phyloP scores from a whole-genome alignment of 1,284 basidiomycete genomes.

The Sanghuangporus weigelae region DNA sequence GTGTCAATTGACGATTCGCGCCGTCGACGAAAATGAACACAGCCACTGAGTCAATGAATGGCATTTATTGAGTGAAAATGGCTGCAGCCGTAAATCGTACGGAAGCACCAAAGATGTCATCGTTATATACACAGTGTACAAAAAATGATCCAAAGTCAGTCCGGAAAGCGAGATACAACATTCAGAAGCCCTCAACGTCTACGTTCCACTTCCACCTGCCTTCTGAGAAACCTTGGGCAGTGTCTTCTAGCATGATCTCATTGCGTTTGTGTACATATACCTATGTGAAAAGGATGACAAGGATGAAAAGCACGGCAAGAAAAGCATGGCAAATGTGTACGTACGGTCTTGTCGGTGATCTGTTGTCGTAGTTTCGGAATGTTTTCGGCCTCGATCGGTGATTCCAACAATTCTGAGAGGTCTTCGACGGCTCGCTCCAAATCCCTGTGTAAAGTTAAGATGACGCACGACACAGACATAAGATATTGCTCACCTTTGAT shows the following conservation, averaged over 20 bases:
- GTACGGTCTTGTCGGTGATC: constrained; percentile 90
- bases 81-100: background rate
- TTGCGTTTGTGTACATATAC: constrained; percentile 97
- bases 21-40: background rate
- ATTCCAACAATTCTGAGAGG: constrained; percentile 87
- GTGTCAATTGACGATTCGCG: background rate
- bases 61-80: background rate
- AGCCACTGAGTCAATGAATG: background rate
- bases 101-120: background rate
- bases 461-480: background rate
- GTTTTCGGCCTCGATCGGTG: constrained; percentile 80
- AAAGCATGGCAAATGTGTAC: constrained; percentile 22
- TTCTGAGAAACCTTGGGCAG: constrained; percentile 85
- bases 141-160: background rate
- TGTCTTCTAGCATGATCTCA: constrained; percentile 93
- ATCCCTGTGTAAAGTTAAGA: constrained; percentile 50
- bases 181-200: constrained; percentile 52
- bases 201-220: constrained; percentile 79
- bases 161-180: background rate
- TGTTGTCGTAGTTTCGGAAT: constrained; percentile 84
- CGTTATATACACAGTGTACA: constrained; percentile 6
- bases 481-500: constrained; percentile 64
- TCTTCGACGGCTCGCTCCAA: constrained; percentile 94
- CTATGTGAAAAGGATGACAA: constrained; percentile 32
- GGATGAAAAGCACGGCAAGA: background rate